Evolutionary conservation across 2,329 filamentous ascomycete species (phyloP).

Genomic region (Ascochyta rabiei): DNA sequence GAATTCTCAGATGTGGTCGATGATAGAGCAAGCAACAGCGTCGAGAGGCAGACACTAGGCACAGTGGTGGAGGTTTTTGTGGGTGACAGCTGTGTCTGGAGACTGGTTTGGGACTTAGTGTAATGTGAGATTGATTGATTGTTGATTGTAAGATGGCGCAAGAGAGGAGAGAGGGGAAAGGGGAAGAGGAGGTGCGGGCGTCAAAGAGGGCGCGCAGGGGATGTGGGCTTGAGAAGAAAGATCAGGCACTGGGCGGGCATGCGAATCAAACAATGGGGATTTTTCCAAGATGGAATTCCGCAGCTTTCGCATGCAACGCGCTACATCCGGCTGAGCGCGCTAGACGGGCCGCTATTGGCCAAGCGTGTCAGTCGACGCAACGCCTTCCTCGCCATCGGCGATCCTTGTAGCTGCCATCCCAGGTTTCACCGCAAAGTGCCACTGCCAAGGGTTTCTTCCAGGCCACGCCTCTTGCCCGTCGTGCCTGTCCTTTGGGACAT

Average conservation of each 20-base stretch:
- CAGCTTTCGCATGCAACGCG: conserved; percentile 17
- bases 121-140: too few relatives aligned
- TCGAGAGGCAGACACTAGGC: not conserved
- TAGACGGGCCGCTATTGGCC: conserved; percentile 5
- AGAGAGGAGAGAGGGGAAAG: not conserved
- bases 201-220: not conserved
- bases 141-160: not conserved
- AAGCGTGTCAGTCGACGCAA: conserved; percentile 3
- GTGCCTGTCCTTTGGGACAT: too few relatives aligned
- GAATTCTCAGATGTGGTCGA: not conserved
- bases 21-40: not conserved
- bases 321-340: conserved; percentile 4
- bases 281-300: conserved; percentile 15
- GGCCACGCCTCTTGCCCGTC: too few relatives aligned
- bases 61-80: not conserved
- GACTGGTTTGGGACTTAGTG: not conserved
- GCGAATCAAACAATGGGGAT: conserved; percentile 9
- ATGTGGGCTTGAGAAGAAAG: conserved; percentile 4
- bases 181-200: not conserved
- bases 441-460: too few relatives aligned
- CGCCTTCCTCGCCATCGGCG: conserved; percentile 10
- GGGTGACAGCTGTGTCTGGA: not conserved
- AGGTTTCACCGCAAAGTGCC: too few relatives aligned
- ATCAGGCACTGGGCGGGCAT: not conserved
- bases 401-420: not conserved